Evolutionary conservation across 2,329 filamentous ascomycete genomes (phyloP).

Genomic region (Monilinia aucupariae): DNA sequence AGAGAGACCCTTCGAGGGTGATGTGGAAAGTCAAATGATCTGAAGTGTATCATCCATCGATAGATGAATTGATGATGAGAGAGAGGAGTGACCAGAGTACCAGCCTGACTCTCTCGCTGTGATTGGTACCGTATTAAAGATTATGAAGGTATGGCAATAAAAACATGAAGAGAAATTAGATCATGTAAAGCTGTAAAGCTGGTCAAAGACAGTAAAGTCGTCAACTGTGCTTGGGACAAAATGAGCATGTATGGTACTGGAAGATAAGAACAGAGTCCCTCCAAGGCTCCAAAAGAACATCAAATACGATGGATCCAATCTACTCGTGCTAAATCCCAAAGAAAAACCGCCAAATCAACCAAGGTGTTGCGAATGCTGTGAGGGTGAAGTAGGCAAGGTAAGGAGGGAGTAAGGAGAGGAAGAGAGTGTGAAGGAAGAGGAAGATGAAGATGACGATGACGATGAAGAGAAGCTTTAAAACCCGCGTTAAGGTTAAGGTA

Average conservation of each 20-base stretch:
- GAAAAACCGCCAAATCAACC: not conserved
- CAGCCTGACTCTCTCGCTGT: conserved; percentile 25
- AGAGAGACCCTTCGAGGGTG: not conserved
- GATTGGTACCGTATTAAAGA: conserved; percentile 24
- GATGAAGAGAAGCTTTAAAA: not conserved
- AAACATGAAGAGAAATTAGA: conserved; percentile 13
- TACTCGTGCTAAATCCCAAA: not conserved
- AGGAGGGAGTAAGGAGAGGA: not conserved
- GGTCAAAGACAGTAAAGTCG: conserved; percentile 33
- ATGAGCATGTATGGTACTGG: conserved; percentile 9
- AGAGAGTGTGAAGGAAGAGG: not conserved
- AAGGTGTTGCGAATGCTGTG: not conserved
- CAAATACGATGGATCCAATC: conserved; percentile 5
- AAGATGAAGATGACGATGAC: too few species aligned
- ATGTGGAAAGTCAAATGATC: not conserved
- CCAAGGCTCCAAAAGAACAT: not conserved
- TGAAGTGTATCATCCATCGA: not conserved
- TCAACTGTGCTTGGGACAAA: conserved; percentile 28
- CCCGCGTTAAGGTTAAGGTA: not conserved
- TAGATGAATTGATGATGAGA: not conserved
- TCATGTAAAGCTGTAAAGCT: conserved; percentile 24
- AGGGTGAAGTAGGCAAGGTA: not conserved
- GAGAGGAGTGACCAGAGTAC: conserved; percentile 22
- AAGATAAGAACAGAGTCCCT: not conserved
- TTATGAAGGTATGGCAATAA: conserved; percentile 25